Percentiles rank a stretch among this genome's conserved stretches.
These are phyloP conservation scores for Globisporangium acanthophoron DNA, from an alignment of 352 stramenopile genomes.

Conservation along the genomic window DNA sequence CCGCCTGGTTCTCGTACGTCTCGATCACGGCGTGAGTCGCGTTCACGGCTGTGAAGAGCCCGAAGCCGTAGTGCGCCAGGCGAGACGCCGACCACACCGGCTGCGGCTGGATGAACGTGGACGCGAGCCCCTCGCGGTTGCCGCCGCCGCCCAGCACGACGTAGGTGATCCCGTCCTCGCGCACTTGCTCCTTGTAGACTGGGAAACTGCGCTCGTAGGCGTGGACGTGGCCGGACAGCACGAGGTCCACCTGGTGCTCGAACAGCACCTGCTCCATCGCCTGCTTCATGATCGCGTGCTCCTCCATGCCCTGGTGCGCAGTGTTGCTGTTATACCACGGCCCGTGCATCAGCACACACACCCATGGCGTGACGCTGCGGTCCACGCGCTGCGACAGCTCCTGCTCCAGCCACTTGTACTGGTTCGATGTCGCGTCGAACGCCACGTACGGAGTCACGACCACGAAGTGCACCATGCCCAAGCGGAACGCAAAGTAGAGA, in stretches of 20 bases:
- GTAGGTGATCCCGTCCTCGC: slow-evolving; percentile 81
- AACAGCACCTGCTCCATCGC: slow-evolving; percentile 91
- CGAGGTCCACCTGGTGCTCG: slow-evolving; percentile 85
- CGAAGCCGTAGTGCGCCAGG: slow-evolving; percentile 77
- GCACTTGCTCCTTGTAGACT: slow-evolving; percentile 69
- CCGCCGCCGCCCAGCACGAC: slow-evolving; percentile 91
- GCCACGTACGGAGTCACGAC: slow-evolving; percentile 90
- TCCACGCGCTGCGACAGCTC: slow-evolving; percentile 82
- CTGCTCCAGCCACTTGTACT: slow-evolving; percentile 87
- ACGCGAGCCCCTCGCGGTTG: slow-evolving; percentile 86
- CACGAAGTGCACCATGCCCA: slow-evolving; percentile 85
- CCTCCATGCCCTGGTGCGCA: slow-evolving; percentile 81
- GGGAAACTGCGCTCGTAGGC: slow-evolving; percentile 90
- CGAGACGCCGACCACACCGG: slow-evolving; percentile 77
- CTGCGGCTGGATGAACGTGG: slow-evolving; percentile 64
- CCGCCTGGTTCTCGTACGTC: slow-evolving; percentile 60
- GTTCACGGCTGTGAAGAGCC: slow-evolving; percentile 57
- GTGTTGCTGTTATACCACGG: slow-evolving; percentile 94
- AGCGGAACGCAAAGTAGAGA: slow-evolving; percentile 89
- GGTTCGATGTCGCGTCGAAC: slow-evolving; percentile 63
- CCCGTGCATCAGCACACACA: slow-evolving; percentile 90
- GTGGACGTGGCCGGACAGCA: slow-evolving; percentile 91
- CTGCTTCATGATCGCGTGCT: slow-evolving; percentile 68
- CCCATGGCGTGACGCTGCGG: slow-evolving; percentile 84
- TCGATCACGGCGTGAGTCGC: slow-evolving; percentile 61